phyloP scores from a whole-genome alignment of 2,329 filamentous ascomycete species.

The Clarireedia paspali region DNA sequence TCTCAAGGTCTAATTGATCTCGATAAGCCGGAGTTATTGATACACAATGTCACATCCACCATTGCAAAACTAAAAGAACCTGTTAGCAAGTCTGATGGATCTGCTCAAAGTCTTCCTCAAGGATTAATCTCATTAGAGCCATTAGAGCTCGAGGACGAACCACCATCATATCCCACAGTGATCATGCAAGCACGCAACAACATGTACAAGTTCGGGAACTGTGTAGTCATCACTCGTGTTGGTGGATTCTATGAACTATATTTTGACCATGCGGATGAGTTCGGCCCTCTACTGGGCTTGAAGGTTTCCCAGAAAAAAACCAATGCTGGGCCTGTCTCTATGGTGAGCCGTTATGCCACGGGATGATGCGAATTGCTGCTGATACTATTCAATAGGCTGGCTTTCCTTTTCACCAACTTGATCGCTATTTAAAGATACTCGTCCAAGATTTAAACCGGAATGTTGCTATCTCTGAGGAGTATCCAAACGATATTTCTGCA shows the following conservation, averaged over 20 bases:
- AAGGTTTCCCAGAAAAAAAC: slow-evolving; percentile 79
- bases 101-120: slow-evolving; percentile 41
- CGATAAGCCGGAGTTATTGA: background rate
- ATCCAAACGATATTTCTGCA: slow-evolving; percentile 62
- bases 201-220: slow-evolving; percentile 85
- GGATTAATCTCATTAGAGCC: slow-evolving; percentile 37
- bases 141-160: slow-evolving; percentile 33
- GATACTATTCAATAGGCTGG: slow-evolving; percentile 52
- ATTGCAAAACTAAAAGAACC: background rate
- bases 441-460: slow-evolving; percentile 87
- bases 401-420: slow-evolving; percentile 88
- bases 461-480: slow-evolving; percentile 92
- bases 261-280: slow-evolving; percentile 89
- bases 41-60: background rate
- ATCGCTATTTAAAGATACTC: slow-evolving; percentile 84
- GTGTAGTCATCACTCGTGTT: slow-evolving; percentile 83
- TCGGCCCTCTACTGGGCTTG: slow-evolving; percentile 76
- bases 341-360: slow-evolving; percentile 47
- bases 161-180: slow-evolving; percentile 71
- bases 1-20: slow-evolving; percentile 6
- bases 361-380: background rate
- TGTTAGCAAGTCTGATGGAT: background rate
- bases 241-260: slow-evolving; percentile 98
- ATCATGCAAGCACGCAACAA: slow-evolving; percentile 80
- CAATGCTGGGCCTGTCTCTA: slow-evolving; percentile 70